These are phyloP conservation scores for Amanita jacksonii DNA, from an alignment of 768 basidiomycete genomes.

Conservation along the genomic window DNA sequence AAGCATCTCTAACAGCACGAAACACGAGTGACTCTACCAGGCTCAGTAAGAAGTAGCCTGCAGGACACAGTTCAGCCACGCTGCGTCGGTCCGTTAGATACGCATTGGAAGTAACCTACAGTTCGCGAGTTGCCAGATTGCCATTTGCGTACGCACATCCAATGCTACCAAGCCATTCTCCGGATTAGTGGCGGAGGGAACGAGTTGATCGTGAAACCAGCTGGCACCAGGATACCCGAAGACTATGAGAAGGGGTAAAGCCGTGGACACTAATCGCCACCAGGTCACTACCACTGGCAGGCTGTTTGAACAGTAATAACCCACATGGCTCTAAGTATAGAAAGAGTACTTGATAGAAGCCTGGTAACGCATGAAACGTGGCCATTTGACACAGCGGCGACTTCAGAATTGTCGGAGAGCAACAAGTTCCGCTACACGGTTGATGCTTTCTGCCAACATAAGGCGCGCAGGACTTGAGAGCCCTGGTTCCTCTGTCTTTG, in stretches of 20 bases:
- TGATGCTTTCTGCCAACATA: no score
- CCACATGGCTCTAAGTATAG: constrained; percentile 50
- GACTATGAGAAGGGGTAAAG: constrained; percentile 38
- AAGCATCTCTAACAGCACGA: constrained; percentile 52
- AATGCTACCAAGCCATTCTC: constrained; percentile 12
- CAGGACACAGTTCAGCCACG: neutral
- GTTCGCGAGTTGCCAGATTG: constrained; percentile 51
- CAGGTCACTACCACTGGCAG: no score
- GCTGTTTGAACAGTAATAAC: constrained; percentile 1
- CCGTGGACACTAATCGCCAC: constrained; percentile 33
- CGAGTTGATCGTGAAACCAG: constrained; percentile 53
- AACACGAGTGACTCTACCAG: constrained; percentile 59
- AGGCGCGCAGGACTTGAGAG: constrained; percentile 39
- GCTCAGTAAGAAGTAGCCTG: constrained; percentile 57
- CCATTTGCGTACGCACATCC: constrained; percentile 42
- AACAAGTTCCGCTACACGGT: constrained; percentile 7
- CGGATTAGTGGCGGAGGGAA: constrained; percentile 33
- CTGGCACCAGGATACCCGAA: constrained; percentile 42
- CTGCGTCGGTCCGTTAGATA: neutral
- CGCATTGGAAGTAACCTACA: constrained; percentile 25
- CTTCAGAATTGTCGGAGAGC: neutral
- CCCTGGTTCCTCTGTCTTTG: constrained; percentile 68
- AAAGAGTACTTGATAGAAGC: constrained; percentile 47
- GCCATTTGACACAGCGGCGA: constrained; percentile 11
- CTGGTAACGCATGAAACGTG: constrained; percentile 44